Evolutionary conservation across 345 rosid genomes (phyloP).

Genomic region (Eucalyptus tenuipes): DNA sequence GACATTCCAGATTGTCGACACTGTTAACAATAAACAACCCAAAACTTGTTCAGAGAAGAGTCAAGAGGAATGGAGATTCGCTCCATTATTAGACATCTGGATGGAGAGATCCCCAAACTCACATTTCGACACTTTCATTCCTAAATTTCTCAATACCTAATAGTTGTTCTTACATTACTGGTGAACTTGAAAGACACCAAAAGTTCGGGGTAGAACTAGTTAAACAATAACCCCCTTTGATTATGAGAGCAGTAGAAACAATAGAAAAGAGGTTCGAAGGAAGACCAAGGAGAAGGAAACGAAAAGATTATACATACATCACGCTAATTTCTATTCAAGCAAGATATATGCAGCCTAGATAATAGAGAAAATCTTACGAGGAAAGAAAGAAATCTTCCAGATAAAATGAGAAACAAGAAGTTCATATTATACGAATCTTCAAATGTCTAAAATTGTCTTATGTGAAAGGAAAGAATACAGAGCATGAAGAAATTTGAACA

Average conservation of each 20-base stretch:
- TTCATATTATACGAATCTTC: background rate
- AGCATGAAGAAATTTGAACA: background rate
- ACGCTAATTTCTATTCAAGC: background rate
- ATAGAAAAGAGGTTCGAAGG: background rate
- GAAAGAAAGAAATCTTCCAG: background rate
- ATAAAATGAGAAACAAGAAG: background rate
- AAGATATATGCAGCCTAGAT: background rate
- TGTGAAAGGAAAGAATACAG: background rate
- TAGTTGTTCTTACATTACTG: background rate
- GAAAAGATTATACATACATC: background rate
- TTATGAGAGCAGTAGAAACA: background rate
- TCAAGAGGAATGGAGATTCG: background rate
- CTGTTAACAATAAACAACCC: background rate
- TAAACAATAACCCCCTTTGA: background rate
- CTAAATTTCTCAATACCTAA: background rate
- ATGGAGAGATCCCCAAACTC: background rate
- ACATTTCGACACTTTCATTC: background rate
- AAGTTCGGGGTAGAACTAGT: background rate
- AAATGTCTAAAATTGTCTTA: background rate
- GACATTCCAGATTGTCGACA: background rate
- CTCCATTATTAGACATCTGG: background rate
- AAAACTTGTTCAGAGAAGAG: background rate
- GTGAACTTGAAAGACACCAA: background rate
- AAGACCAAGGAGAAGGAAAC: background rate
- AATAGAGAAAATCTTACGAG: background rate